Evolutionary conservation across 306 rosid genomes (phyloP), one percentile per base, ranked within the genome.

Genomic region (Echinosophora koreensis): DNA sequence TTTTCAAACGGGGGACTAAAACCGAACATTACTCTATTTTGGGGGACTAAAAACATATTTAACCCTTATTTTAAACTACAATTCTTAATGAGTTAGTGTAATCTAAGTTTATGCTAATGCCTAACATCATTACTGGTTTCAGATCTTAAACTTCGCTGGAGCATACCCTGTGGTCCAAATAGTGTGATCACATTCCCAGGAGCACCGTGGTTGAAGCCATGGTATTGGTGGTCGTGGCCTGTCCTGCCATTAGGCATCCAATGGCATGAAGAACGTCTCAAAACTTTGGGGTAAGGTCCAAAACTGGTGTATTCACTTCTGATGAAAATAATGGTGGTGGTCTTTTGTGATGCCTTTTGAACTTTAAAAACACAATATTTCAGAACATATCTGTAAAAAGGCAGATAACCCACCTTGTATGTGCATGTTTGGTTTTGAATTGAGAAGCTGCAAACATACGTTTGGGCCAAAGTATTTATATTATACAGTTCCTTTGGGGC

Each of bases 161-260:
- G 96, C 69, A 84, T 95, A 17, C 97, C 99, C 2, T 95, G 99
- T 15, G 97, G 97, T 30, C 99, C 99, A n/a, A 95, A 95, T 68
- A 95, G 99, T 46, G 99, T 95, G 77, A 87, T 95, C 37, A 95
- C 99, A 13, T 95, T 87, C 72, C 99, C 99, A 0, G 93, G 99
- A n/a, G 99, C 99, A 8, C 77, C 92, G 0, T 95, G 97, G 99
- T 76, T 95, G 87, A 95, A 95, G 89, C 99, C 99, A 5, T 95
- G 99, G 97, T 95, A 95, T 70, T 95, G 99, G 99, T 95, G 99
- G 99, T 84, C 99, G 0, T 95, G 99, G 99, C 99, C 99, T 41
- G 93, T 95, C 10, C 85, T 95, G 17, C 99, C 99, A 32, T 83
- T 95, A 42, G 99, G 99, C 84, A 57, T 95, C 69, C 87, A 90